phyloP scores from a whole-genome alignment of 2,329 filamentous ascomycete species.

The Teratosphaeria epicoccoides region DNA sequence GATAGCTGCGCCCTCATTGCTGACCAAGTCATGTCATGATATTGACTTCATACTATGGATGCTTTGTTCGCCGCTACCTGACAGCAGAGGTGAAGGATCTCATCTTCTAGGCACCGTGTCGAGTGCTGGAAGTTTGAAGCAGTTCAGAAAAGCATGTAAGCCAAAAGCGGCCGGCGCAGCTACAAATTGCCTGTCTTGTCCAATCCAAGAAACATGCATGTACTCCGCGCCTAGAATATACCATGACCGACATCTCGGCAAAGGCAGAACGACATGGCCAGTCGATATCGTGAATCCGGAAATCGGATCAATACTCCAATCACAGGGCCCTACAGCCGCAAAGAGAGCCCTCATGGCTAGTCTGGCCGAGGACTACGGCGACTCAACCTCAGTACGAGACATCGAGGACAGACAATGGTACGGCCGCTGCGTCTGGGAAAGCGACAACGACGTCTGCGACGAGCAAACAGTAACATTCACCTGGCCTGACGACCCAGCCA shows the following conservation, averaged over 20 bases:
- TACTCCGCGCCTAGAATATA: slow-evolving; percentile 84
- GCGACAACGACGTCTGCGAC: slow-evolving; percentile 87
- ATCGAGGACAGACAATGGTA: slow-evolving; percentile 56
- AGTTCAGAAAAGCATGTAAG: slow-evolving; percentile 67
- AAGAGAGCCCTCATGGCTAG: slow-evolving; percentile 38
- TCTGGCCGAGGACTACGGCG: slow-evolving; percentile 45
- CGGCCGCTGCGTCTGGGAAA: slow-evolving; percentile 88
- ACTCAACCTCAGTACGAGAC: slow-evolving; percentile 42
- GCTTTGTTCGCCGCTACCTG: slow-evolving; percentile 51
- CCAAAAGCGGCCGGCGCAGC: slow-evolving; percentile 61
- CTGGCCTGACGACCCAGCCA: slow-evolving; percentile 50
- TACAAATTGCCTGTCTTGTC: slow-evolving; percentile 80
- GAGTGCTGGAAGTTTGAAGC: slow-evolving; percentile 65
- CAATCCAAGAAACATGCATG: slow-evolving; percentile 62
- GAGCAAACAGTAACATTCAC: slow-evolving; percentile 81
- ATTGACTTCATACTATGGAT: slow-evolving; percentile 90
- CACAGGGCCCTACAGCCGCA: slow-evolving; percentile 39
- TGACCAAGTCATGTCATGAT: slow-evolving; percentile 95
- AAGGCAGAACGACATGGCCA: slow-evolving; percentile 64
- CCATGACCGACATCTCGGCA: slow-evolving; percentile 54
- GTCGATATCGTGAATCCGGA: slow-evolving; percentile 83
- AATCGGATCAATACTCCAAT: slow-evolving; percentile 62
- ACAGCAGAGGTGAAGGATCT: slow-evolving; percentile 24
- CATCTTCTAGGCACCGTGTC: slow-evolving; percentile 69
- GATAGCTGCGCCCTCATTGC: slow-evolving; percentile 64